A percentile compares a stretch with the other conserved stretches of the same genome.
phyloP scores from a whole-genome alignment of 768 basidiomycete genomes.

The Mycena epipterygia region DNA sequence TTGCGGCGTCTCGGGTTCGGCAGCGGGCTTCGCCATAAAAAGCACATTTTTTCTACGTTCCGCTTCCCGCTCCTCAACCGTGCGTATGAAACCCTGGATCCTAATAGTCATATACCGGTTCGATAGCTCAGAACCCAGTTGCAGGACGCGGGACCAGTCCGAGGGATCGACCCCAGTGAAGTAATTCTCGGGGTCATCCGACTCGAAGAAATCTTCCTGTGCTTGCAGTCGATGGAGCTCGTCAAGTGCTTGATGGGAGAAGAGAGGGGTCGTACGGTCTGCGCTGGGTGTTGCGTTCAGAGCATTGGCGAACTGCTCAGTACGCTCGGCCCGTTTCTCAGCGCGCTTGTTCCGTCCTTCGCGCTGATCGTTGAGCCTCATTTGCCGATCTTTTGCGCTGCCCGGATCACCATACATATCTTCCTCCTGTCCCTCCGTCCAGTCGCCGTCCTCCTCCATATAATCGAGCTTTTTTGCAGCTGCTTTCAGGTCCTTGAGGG shows the following conservation, averaged over 20 bases:
- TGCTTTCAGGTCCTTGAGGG: background rate
- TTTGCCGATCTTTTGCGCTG: background rate
- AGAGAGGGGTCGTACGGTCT: too few relatives aligned
- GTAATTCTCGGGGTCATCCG: background rate
- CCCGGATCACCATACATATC: background rate
- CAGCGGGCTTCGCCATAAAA: background rate
- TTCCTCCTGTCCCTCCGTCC: background rate
- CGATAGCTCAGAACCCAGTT: conserved; percentile 1
- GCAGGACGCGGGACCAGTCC: background rate
- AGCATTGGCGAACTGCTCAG: background rate
- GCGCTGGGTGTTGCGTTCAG: background rate
- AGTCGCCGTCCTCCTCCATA: background rate
- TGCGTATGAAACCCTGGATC: conserved; percentile 4
- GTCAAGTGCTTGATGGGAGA: too few relatives aligned
- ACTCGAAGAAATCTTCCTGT: too few relatives aligned
- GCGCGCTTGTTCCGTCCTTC: conserved; percentile 1
- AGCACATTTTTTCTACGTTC: background rate
- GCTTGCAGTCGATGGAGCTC: background rate
- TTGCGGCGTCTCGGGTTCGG: background rate
- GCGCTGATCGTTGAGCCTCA: background rate
- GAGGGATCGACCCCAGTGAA: background rate
- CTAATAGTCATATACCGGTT: background rate
- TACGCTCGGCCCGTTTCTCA: conserved; percentile 1
- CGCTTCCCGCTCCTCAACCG: background rate
- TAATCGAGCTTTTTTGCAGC: background rate